These are phyloP conservation scores for Penicillium sp. DNA, from an alignment of 2,329 filamentous ascomycete genomes.

Conservation along the genomic window DNA sequence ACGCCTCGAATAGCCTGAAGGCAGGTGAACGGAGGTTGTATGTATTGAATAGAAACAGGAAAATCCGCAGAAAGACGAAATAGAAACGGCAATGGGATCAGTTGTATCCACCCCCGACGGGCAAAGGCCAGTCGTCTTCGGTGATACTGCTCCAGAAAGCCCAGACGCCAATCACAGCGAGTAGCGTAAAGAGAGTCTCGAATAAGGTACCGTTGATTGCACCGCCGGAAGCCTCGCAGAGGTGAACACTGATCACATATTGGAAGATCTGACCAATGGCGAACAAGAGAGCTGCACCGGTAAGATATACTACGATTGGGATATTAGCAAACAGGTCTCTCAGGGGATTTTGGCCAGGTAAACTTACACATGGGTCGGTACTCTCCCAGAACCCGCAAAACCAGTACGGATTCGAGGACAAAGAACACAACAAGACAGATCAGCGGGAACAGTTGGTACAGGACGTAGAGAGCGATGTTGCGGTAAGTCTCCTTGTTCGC, in stretches of 20 bases:
- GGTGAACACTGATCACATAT: conserved; percentile 87
- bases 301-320: conserved; percentile 64
- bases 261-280: conserved; percentile 94
- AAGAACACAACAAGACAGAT: conserved; percentile 89
- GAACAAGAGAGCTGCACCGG: conserved; percentile 74
- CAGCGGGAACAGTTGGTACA: conserved; percentile 87
- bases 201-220: conserved; percentile 94
- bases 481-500: conserved; percentile 61
- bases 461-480: conserved; percentile 84
- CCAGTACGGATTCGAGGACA: conserved; percentile 77
- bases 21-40: conserved; percentile 9
- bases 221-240: conserved; percentile 78
- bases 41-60: conserved; percentile 13
- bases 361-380: conserved; percentile 77
- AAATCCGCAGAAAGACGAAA: conserved; percentile 1
- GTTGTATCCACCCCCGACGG: conserved; percentile 36
- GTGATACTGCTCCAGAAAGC: conserved; percentile 99
- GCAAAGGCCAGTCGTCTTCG: conserved; percentile 91
- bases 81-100: conserved; percentile 15
- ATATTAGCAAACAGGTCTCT: conserved; percentile 9
- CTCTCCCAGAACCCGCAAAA: conserved; percentile 84
- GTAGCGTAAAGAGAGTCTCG: conserved; percentile 85
- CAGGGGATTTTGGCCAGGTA: background rate
- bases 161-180: conserved; percentile 83
- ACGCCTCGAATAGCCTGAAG: conserved; percentile 4